Evolutionary conservation across 331 rosid species (phyloP).

Genomic region (Stylosanthes scabra): DNA sequence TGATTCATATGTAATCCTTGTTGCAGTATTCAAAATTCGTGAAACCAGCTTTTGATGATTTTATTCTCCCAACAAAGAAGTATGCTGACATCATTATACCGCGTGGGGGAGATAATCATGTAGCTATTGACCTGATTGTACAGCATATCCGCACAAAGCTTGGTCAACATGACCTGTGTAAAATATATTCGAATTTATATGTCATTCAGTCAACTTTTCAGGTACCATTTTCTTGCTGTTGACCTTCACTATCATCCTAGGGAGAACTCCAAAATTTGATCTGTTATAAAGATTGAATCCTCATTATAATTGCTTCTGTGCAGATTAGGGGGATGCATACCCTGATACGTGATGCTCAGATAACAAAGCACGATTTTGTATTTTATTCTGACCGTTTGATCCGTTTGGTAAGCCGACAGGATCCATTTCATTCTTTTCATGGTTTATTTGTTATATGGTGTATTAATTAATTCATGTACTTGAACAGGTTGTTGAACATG

Average conservation of each 20-base stretch:
- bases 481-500: conserved; percentile 97
- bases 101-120: conserved; percentile 98
- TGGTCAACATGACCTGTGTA: conserved; percentile 99
- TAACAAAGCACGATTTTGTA: conserved; percentile 95
- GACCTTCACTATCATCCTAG: conserved; percentile 20
- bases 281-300: conserved; percentile 10
- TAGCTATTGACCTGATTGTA: conserved; percentile 95
- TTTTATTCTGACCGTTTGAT: conserved; percentile 94
- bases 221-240: conserved; percentile 51
- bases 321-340: conserved; percentile 99
- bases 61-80: conserved; percentile 98
- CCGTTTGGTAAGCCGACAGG: conserved; percentile 75
- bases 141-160: conserved; percentile 98
- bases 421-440: conserved; percentile 39
- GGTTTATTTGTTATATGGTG: conserved; percentile 23
- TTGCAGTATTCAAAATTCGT: conserved; percentile 97
- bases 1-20: conserved; percentile 32
- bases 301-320: conserved; percentile 38
- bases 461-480: conserved; percentile 33
- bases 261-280: conserved; percentile 15
- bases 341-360: conserved; percentile 90
- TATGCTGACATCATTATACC: conserved; percentile 98
- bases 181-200: conserved; percentile 93
- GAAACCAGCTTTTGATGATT: conserved; percentile 99
- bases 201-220: conserved; percentile 97